phyloP scores from a whole-genome alignment of 805 yeast species.

The Myxozyma melibiosi region DNA sequence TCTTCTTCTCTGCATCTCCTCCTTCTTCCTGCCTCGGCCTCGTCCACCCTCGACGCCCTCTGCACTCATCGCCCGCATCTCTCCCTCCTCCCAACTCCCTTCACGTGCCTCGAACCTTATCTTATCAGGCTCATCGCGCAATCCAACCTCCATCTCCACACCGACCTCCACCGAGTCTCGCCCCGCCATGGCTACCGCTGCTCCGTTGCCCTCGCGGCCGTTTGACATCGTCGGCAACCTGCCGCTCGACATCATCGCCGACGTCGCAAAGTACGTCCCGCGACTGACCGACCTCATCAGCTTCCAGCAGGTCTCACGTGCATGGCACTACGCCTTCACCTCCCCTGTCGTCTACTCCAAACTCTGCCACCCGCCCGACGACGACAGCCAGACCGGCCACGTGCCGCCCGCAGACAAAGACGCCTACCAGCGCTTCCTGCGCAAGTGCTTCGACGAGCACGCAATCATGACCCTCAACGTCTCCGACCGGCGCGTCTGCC shows the following conservation, averaged over 20 bases:
- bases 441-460: constrained; percentile 26
- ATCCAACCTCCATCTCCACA: neutral
- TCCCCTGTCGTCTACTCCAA: constrained; percentile 24
- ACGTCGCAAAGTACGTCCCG: constrained; percentile 28
- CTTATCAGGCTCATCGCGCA: constrained; percentile 8
- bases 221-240: constrained; percentile 28
- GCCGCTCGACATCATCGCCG: constrained; percentile 29
- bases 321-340: constrained; percentile 31
- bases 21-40: no score
- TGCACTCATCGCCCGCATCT: no score
- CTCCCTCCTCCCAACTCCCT: no score
- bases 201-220: neutral
- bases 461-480: constrained; percentile 20
- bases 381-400: neutral
- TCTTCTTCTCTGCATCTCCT: no score
- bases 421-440: constrained; percentile 25
- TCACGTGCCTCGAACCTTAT: constrained; percentile 1
- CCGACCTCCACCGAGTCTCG: neutral
- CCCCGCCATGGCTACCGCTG: neutral
- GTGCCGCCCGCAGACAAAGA: constrained; percentile 7
- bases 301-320: constrained; percentile 25
- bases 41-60: no score
- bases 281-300: constrained; percentile 26
- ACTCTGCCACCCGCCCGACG: constrained; percentile 14
- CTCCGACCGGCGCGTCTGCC: constrained; percentile 9